Conservation (phyloP, 1,139 yeast genomes). For the Candida sojae region DNA sequence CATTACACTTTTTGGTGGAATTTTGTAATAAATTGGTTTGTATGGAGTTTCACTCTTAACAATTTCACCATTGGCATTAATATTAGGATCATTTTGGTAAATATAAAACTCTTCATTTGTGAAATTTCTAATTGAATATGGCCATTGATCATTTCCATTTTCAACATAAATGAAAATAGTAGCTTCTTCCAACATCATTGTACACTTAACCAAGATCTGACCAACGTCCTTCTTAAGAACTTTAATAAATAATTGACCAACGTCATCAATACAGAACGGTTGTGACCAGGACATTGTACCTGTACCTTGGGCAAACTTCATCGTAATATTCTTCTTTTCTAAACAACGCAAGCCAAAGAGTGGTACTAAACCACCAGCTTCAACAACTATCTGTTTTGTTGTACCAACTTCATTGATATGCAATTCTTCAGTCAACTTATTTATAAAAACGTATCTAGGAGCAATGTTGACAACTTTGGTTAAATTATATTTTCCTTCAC, state of each 20-base stretch:
- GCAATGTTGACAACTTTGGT: slow-evolving; percentile 78
- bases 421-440: slow-evolving; percentile 57
- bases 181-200: slow-evolving; percentile 74
- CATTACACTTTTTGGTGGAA: slow-evolving; percentile 93
- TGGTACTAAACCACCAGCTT: slow-evolving; percentile 56
- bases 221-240: slow-evolving; percentile 63
- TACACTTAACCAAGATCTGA: slow-evolving; percentile 70
- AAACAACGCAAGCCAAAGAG: slow-evolving; percentile 59
- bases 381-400: slow-evolving; percentile 44
- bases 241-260: slow-evolving; percentile 79
- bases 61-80: slow-evolving; percentile 70
- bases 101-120: slow-evolving; percentile 82
- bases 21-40: slow-evolving; percentile 72
- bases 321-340: slow-evolving; percentile 53
- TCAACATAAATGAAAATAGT: slow-evolving; percentile 76
- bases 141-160: slow-evolving; percentile 84
- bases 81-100: slow-evolving; percentile 82
- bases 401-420: slow-evolving; percentile 73
- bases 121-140: slow-evolving; percentile 86
- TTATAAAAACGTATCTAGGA: slow-evolving; percentile 79
- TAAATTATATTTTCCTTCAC: slow-evolving; percentile 80
- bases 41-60: slow-evolving; percentile 51
- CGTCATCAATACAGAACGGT: slow-evolving; percentile 79
- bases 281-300: slow-evolving; percentile 71
- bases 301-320: slow-evolving; percentile 60